Percentiles rank a stretch among this genome's conserved stretches.
These are phyloP conservation scores for Coemansia nantahalensis DNA, from an alignment of 192 early-diverging fungal genomes.

Conservation along the genomic window DNA sequence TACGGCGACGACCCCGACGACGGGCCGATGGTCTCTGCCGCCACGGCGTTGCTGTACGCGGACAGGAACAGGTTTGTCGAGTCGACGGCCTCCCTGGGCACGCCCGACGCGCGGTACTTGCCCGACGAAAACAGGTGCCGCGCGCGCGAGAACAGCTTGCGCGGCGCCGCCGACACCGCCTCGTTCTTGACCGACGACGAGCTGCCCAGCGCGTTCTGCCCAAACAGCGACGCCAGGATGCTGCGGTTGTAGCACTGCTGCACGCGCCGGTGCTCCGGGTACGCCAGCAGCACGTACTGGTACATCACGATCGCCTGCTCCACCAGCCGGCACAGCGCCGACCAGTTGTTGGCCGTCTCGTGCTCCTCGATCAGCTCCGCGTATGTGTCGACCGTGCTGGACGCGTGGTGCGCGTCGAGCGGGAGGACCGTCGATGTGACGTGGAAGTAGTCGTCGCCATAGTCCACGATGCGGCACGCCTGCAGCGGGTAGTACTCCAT, in stretches of 20 bases:
- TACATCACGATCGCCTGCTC: slow-evolving; percentile 47
- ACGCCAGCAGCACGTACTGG: slow-evolving; percentile 47
- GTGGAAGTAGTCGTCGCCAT: slow-evolving; percentile 45
- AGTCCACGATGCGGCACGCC: slow-evolving; percentile 45
- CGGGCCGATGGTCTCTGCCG: slow-evolving; percentile 31
- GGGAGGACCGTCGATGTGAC: slow-evolving; percentile 41
- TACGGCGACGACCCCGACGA: slow-evolving; percentile 28
- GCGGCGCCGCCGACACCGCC: slow-evolving; percentile 40
- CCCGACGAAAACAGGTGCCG: slow-evolving; percentile 47
- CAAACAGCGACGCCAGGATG: slow-evolving; percentile 51
- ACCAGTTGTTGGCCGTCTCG: slow-evolving; percentile 48
- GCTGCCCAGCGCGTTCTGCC: slow-evolving; percentile 46
- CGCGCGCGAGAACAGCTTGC: slow-evolving; percentile 50
- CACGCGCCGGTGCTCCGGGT: slow-evolving; percentile 48
- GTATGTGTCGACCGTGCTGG: slow-evolving; percentile 21
- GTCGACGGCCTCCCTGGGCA: slow-evolving; percentile 14
- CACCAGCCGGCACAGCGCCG: slow-evolving; percentile 43
- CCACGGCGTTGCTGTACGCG: slow-evolving; percentile 40
- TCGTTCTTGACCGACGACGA: slow-evolving; percentile 43
- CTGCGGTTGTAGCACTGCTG: slow-evolving; percentile 56
- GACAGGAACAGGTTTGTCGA: slow-evolving; percentile 32
- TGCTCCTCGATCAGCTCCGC: slow-evolving; percentile 51
- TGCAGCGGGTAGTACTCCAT: slow-evolving; percentile 36
- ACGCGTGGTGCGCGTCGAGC: slow-evolving; percentile 16
- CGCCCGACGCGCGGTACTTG: slow-evolving; percentile 8